Conservation (phyloP, 2,329 filamentous ascomycete species). For the Fusarium odoratissimum region DNA sequence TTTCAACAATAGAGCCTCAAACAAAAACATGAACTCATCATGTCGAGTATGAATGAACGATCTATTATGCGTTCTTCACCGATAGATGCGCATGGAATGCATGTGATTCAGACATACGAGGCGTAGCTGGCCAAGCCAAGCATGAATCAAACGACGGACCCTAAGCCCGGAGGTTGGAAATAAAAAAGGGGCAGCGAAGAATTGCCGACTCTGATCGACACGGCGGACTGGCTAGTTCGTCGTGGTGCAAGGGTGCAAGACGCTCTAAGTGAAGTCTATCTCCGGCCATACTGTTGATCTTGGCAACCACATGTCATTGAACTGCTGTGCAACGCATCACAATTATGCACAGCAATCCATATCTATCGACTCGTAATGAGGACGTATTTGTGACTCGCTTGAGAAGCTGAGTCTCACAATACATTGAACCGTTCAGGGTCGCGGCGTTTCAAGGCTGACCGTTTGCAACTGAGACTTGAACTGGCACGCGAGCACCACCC, state of each 20-base stretch:
- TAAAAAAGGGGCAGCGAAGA: constrained; percentile 29
- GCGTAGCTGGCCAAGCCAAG: neutral
- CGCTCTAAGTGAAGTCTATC: constrained; percentile 32
- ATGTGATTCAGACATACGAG: constrained; percentile 22
- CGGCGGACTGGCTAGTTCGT: constrained; percentile 24
- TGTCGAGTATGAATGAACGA: neutral
- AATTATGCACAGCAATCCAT: constrained; percentile 8
- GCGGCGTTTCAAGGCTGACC: neutral
- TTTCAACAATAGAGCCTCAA: neutral
- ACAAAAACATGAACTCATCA: neutral
- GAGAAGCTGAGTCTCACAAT: neutral
- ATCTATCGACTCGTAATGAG: neutral
- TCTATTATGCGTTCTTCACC: neutral
- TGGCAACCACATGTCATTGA: constrained; percentile 26
- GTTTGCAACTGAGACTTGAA: constrained; percentile 3
- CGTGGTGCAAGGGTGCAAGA: constrained; percentile 15
- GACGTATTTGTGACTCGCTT: neutral
- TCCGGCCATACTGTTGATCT: constrained; percentile 26
- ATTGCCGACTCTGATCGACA: constrained; percentile 41
- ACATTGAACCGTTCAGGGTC: neutral
- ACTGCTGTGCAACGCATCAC: constrained; percentile 15
- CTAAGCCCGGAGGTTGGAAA: constrained; percentile 4
- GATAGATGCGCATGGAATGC: constrained; percentile 14
- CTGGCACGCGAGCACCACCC: constrained; percentile 37
- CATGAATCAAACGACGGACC: constrained; percentile 20